Base-by-base conservation (phyloP, 768 basidiomycete genomes). In the Lentinula lateritia region DNA sequence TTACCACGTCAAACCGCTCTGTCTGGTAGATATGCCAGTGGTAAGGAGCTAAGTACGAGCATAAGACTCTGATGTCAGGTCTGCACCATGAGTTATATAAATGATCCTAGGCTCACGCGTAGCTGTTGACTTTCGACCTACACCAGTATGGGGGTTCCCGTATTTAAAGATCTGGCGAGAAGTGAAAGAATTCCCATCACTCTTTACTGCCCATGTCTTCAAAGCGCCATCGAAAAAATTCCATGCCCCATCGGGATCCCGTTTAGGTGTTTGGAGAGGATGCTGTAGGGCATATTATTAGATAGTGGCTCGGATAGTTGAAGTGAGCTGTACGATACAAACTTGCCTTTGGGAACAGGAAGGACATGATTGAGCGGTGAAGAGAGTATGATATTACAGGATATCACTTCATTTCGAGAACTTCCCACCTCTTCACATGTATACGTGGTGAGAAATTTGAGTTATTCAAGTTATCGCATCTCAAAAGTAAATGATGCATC, bases 11-110 rank as follows among this genome's bases (percentile, higher is more conserved):
- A 59, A 70, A 70, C 9, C 66, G 68, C 54, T 70, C 69, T 36
- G 69, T 70, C 55, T 70, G 69, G 45, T 68, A 69, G 6, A 70
- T 59, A 60, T 70, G 69, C 68, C 68, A 69, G 58, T 70, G 69
- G 59, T 69, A 69, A 39, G 69, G 69, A 20, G 69, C 69, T 69
- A 41, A 2, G 18, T 32, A 52, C 35, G n/a, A 50, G 23, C 2
- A 38, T 61, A 10, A 10, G 4, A 32, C 36, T 60, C 42, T 54
- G 50, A 41, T 32, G 52, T 46, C 5, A 34, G 23, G 5, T 38
- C 18, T 48, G 7, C 34, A 1, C 15, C 9, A 42, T 3, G 5
- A 41, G 50, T 28, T 32, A 23, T 23, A 2, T 2, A 50, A 55
- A 3, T 8, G 23, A 42, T 56, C 65, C 2, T 57, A n/a, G 43